These are phyloP conservation scores for Bryopsis sp. DNA, from an alignment of 139 green algal species.

Conservation along the genomic window DNA sequence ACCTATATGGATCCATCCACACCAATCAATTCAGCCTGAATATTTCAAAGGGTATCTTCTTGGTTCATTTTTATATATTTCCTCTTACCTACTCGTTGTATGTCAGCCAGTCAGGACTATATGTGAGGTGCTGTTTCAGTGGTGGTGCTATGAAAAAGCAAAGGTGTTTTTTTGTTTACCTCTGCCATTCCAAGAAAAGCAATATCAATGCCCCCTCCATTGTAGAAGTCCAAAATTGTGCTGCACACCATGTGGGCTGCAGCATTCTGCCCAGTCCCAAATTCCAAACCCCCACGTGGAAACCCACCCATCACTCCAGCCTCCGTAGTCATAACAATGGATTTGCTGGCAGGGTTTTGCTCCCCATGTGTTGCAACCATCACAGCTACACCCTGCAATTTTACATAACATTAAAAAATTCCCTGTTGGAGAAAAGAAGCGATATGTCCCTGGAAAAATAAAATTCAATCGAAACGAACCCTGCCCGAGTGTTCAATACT, in stretches of 20 bases:
- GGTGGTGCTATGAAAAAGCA: too few species aligned
- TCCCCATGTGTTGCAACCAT: slow-evolving; percentile 28
- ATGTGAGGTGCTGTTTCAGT: too few species aligned
- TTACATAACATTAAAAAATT: background rate
- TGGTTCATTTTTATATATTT: too few species aligned
- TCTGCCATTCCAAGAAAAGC: slow-evolving; percentile 38
- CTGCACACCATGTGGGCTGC: slow-evolving; percentile 18
- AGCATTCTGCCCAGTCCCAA: slow-evolving; percentile 33
- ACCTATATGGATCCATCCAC: slow-evolving; percentile 23
- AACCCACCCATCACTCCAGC: slow-evolving; percentile 35
- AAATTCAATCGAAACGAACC: too few species aligned
- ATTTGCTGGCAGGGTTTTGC: slow-evolving; percentile 33
- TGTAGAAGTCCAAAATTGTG: slow-evolving; percentile 43
- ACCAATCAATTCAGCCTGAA: too few species aligned
- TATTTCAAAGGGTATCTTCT: too few species aligned
- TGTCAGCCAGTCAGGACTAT: too few species aligned
- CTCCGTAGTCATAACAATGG: slow-evolving; percentile 27
- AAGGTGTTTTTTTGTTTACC: slow-evolving; percentile 2
- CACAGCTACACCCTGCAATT: slow-evolving; percentile 30
- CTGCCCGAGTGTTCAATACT: too few species aligned
- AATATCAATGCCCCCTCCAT: slow-evolving; percentile 39
- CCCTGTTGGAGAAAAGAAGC: too few species aligned
- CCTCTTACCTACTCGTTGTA: too few species aligned
- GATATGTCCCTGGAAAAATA: too few species aligned
- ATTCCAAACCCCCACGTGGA: slow-evolving; percentile 28